These are phyloP conservation scores for Solanum hybrid DNA, from an alignment of 305 asterid species.

Conservation along the genomic window DNA sequence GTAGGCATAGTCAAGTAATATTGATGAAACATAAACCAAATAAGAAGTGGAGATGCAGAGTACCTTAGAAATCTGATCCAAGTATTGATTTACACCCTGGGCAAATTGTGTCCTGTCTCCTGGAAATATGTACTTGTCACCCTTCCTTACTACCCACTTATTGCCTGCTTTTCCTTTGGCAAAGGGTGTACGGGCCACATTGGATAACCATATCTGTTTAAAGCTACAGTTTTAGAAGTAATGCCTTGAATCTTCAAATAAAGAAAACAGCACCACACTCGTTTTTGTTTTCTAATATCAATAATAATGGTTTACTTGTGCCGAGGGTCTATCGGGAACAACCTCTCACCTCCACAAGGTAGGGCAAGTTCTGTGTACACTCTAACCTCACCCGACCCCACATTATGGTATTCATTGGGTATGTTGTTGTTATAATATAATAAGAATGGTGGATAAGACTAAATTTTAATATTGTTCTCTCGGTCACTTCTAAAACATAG, in stretches of 20 bases:
- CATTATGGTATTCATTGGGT: neutral
- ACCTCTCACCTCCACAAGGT: neutral
- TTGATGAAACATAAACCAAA: neutral
- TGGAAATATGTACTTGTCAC: slow-evolving; percentile 29
- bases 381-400: neutral
- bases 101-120: slow-evolving; percentile 26
- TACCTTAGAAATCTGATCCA: slow-evolving; percentile 61
- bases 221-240: neutral
- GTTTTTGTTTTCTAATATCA: neutral
- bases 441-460: neutral
- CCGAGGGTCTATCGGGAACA: neutral
- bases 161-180: slow-evolving; percentile 20
- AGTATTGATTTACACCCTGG: slow-evolving; percentile 25
- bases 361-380: neutral
- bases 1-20: neutral
- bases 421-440: neutral
- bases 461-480: neutral
- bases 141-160: slow-evolving; percentile 26
- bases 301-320: neutral
- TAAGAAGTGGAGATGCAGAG: slow-evolving; percentile 4
- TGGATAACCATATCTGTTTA: slow-evolving; percentile 53
- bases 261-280: neutral
- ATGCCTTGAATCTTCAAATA: neutral
- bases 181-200: slow-evolving; percentile 26
- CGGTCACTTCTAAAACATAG: neutral